A percentile compares a stretch with the other conserved stretches of the same genome.
Evolutionary conservation across 2,329 filamentous ascomycete genomes (phyloP).

Genomic region (Sporothrix brunneoviolacea): DNA sequence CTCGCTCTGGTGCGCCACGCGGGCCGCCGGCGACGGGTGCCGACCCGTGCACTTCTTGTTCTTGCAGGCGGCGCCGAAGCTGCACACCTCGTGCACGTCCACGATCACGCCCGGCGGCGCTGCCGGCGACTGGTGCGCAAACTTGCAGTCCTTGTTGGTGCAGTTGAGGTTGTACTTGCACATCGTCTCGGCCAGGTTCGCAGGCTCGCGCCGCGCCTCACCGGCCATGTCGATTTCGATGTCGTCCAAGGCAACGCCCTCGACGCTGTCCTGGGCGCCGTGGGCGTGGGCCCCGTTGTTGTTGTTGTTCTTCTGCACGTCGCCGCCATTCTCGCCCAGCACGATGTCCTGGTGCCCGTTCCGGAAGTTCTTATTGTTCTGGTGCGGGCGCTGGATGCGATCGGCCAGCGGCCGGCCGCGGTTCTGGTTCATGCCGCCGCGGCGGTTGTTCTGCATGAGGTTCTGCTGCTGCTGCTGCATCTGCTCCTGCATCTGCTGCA

Average conservation of each 20-base stretch:
- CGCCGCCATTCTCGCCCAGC: conserved; percentile 17
- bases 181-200: conserved; percentile 57
- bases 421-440: conserved; percentile 31
- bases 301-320: conserved; percentile 21
- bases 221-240: conserved; percentile 56
- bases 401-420: conserved; percentile 65
- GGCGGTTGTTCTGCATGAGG: conserved; percentile 44
- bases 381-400: conserved; percentile 53
- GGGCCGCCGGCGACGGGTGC: conserved; percentile 85
- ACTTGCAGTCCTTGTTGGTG: conserved; percentile 83
- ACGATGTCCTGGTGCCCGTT: conserved; percentile 41
- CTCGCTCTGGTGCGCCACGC: conserved; percentile 69
- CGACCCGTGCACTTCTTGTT: conserved; percentile 89
- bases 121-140: conserved; percentile 88
- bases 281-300: no score
- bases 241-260: conserved; percentile 25
- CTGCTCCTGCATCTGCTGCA: conserved; percentile 66
- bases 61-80: conserved; percentile 86
- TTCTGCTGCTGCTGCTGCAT: conserved; percentile 46
- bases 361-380: conserved; percentile 44
- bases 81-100: conserved; percentile 74
- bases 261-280: no score
- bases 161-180: conserved; percentile 90
- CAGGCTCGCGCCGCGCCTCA: conserved; percentile 44
- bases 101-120: conserved; percentile 70